Percentiles rank a stretch among this genome's conserved stretches.
Evolutionary conservation across 805 yeast species (phyloP).

Genomic region (Candida anglica): DNA sequence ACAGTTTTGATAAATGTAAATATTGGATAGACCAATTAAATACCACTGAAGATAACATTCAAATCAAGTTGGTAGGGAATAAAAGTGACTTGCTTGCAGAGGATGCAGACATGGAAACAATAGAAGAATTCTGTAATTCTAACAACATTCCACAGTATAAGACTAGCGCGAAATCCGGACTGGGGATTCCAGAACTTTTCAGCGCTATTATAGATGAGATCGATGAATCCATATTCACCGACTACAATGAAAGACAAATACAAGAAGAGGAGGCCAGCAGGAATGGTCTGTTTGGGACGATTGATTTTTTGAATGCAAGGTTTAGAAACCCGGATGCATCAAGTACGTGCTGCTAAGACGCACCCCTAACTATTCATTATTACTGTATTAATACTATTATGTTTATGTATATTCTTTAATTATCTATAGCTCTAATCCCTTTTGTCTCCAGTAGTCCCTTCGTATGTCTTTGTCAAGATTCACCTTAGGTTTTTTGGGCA

Average conservation of each 20-base stretch:
- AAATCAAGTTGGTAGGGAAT: constrained; percentile 68
- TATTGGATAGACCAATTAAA: constrained; percentile 85
- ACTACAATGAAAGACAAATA: constrained; percentile 10
- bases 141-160: constrained; percentile 18
- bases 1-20: constrained; percentile 65
- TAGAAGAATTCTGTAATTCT: constrained; percentile 14
- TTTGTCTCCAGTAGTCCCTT: constrained; percentile 40
- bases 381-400: background rate
- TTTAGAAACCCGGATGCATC: constrained; percentile 2
- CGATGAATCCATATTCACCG: constrained; percentile 26
- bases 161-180: constrained; percentile 72
- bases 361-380: background rate
- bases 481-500: constrained; percentile 11
- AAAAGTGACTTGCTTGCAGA: constrained; percentile 56
- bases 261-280: constrained; percentile 3
- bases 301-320: constrained; percentile 6
- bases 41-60: constrained; percentile 19
- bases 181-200: constrained; percentile 46
- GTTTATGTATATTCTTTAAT: constrained; percentile 2
- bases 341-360: constrained; percentile 5
- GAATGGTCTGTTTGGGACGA: constrained; percentile 3
- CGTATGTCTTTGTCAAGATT: constrained; percentile 29
- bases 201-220: constrained; percentile 25
- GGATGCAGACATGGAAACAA: constrained; percentile 7
- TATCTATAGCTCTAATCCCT: constrained; percentile 31